Conservation (phyloP, 805 yeast species). For the Candida palmyrensis region DNA sequence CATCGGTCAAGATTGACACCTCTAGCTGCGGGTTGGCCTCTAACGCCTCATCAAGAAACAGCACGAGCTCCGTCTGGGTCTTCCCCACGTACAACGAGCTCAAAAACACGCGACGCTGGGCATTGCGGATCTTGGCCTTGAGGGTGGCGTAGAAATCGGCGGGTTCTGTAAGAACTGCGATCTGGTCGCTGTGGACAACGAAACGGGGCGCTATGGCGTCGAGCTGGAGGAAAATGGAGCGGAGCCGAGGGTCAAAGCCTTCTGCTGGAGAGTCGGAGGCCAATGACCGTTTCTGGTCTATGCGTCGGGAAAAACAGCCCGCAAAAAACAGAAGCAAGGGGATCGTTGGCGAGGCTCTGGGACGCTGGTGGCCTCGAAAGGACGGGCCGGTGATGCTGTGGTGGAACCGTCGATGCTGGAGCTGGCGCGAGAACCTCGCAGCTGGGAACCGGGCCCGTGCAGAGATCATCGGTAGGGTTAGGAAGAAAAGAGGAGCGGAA, state of each 20-base stretch:
- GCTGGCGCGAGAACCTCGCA: no score
- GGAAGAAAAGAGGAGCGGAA: no score
- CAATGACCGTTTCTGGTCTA: slow-evolving; percentile 8
- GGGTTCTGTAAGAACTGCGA: slow-evolving; percentile 64
- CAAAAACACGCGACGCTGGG: slow-evolving; percentile 67
- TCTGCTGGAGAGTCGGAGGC: slow-evolving; percentile 26
- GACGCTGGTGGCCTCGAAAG: no score
- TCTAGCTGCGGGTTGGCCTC: slow-evolving; percentile 52
- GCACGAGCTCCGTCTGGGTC: slow-evolving; percentile 68
- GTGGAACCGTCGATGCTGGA: no score
- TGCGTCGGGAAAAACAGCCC: slow-evolving; percentile 3
- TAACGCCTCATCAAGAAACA: slow-evolving; percentile 58
- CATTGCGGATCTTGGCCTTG: slow-evolving; percentile 54
- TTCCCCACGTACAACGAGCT: slow-evolving; percentile 87
- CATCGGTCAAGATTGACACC: slow-evolving; percentile 77
- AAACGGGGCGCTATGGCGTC: slow-evolving; percentile 69
- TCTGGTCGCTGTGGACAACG: slow-evolving; percentile 47
- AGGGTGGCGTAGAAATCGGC: slow-evolving; percentile 63
- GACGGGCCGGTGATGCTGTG: no score
- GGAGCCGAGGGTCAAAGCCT: slow-evolving; percentile 40
- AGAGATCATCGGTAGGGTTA: no score
- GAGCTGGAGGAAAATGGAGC: slow-evolving; percentile 44
- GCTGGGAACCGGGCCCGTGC: no score
- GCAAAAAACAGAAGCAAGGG: slow-evolving; percentile 4
- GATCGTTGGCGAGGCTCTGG: not conserved